Percentiles rank a stretch among this genome's conserved stretches.
phyloP scores from a whole-genome alignment of 352 stramenopile species.

The Phytopythium boreale region DNA sequence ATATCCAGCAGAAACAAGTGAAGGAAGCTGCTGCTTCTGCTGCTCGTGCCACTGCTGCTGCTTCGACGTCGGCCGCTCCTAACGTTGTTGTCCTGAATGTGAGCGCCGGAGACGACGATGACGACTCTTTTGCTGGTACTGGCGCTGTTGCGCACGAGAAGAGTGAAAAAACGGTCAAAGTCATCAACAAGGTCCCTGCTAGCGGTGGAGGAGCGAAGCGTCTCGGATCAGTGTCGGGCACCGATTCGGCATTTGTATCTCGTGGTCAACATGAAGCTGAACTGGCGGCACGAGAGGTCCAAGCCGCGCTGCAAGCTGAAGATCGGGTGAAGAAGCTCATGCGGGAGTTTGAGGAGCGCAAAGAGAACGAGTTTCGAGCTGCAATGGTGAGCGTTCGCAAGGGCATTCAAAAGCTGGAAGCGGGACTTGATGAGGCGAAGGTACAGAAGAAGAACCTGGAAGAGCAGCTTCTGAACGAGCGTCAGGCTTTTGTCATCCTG shows the following conservation, averaged over 20 bases:
- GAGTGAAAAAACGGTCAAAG: constrained; percentile 15
- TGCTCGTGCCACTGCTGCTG: neutral
- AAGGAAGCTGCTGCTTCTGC: constrained; percentile 4
- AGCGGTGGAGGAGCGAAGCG: constrained; percentile 9
- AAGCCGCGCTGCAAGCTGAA: constrained; percentile 46
- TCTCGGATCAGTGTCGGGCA: neutral
- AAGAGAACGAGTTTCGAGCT: constrained; percentile 59
- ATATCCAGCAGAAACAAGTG: constrained; percentile 11
- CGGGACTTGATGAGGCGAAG: constrained; percentile 39
- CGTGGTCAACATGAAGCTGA: constrained; percentile 57
- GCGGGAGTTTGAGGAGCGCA: constrained; percentile 58
- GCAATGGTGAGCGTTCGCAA: constrained; percentile 75
- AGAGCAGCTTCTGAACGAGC: constrained; percentile 45
- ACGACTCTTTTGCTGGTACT: neutral
- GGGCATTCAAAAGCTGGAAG: constrained; percentile 68
- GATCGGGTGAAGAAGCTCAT: constrained; percentile 50
- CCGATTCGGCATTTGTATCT: constrained; percentile 24
- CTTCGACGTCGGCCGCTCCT: constrained; percentile 15
- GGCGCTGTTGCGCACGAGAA: neutral
- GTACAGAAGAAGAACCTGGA: constrained; percentile 50
- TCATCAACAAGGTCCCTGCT: constrained; percentile 14
- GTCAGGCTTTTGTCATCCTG: constrained; percentile 47
- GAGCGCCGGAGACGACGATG: constrained; percentile 29
- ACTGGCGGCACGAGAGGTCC: constrained; percentile 46
- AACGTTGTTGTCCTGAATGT: constrained; percentile 66